Evolutionary conservation across 176 grass and related monocot species (phyloP).

Genomic region (Poa pratensis): DNA sequence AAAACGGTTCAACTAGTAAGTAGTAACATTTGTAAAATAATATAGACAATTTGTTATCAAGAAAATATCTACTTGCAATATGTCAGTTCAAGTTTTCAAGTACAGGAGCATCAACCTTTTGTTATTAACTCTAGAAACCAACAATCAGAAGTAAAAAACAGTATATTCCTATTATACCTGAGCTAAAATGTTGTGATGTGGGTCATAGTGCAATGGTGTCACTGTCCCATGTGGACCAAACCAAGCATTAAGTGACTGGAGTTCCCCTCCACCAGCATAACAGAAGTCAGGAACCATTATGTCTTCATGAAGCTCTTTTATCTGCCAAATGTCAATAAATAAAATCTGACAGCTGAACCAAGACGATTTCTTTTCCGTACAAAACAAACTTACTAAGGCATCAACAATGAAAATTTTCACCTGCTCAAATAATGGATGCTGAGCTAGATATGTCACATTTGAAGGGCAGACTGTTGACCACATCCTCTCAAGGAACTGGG

Average conservation of each 20-base stretch:
- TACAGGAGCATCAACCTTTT: background rate
- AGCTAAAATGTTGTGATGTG: slow-evolving; percentile 93
- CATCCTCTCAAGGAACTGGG: slow-evolving; percentile 88
- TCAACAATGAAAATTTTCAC: slow-evolving; percentile 47
- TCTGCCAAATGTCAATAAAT: slow-evolving; percentile 54
- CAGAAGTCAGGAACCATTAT: slow-evolving; percentile 91
- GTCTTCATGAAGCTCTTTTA: slow-evolving; percentile 82
- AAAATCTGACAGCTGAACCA: slow-evolving; percentile 43
- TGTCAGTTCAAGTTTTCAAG: slow-evolving; percentile 10
- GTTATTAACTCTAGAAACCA: background rate
- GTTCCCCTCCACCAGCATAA: slow-evolving; percentile 89
- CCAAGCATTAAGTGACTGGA: slow-evolving; percentile 92
- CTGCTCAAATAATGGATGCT: slow-evolving; percentile 97
- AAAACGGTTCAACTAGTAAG: background rate
- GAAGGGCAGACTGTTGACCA: slow-evolving; percentile 50
- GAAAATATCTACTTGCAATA: slow-evolving; percentile 29
- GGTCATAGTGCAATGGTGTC: slow-evolving; percentile 91
- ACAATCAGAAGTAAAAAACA: background rate
- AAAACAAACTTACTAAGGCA: slow-evolving; percentile 29
- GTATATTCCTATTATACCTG: slow-evolving; percentile 56
- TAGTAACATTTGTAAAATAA: slow-evolving; percentile 13
- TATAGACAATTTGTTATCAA: background rate
- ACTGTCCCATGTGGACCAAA: slow-evolving; percentile 86
- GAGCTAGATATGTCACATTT: slow-evolving; percentile 86
- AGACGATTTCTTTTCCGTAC: slow-evolving; percentile 13